A percentile compares a stretch with the other conserved stretches of the same genome.
Evolutionary conservation across 768 basidiomycete genomes (phyloP).

Genomic region (Multifurca ochricompacta): DNA sequence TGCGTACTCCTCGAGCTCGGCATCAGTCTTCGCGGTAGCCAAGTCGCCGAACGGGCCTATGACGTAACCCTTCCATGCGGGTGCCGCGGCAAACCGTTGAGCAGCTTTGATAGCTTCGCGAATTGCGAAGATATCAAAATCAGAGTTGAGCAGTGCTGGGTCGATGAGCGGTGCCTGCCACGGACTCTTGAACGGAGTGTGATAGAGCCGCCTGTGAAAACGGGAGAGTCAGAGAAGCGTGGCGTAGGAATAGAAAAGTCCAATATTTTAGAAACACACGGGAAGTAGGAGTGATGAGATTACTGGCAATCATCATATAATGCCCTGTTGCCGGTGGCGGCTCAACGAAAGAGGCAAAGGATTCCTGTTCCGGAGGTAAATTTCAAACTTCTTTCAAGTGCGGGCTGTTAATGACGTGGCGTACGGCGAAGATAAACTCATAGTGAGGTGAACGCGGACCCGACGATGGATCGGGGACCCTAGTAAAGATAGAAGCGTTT

Average conservation of each 20-base stretch:
- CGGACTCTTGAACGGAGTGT: slow-evolving; percentile 22
- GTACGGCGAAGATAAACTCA: slow-evolving; percentile 17
- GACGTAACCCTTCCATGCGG: slow-evolving; percentile 15
- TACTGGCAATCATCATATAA: neutral
- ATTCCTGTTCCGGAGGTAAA: neutral
- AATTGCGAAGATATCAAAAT: neutral
- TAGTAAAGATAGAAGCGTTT: slow-evolving; percentile 4
- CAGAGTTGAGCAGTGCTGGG: slow-evolving; percentile 8
- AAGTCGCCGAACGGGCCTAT: slow-evolving; percentile 5
- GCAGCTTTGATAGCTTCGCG: neutral
- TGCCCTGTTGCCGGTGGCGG: neutral
- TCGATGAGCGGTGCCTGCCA: slow-evolving; percentile 24
- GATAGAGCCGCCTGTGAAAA: slow-evolving; percentile 22
- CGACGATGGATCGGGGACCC: slow-evolving; percentile 22
- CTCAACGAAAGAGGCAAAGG: neutral
- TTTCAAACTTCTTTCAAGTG: neutral
- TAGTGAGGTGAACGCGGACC: slow-evolving; percentile 23
- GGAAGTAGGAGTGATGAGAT: slow-evolving; percentile 4
- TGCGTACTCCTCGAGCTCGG: slow-evolving; percentile 9
- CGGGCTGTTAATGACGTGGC: neutral
- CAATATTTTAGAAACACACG: neutral
- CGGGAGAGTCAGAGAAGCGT: neutral
- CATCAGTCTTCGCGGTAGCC: slow-evolving; percentile 15
- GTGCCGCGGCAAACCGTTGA: slow-evolving; percentile 1
- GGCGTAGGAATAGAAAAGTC: neutral